Evolutionary conservation across 805 yeast genomes (phyloP).

Genomic region (Starmerella stigmatis): DNA sequence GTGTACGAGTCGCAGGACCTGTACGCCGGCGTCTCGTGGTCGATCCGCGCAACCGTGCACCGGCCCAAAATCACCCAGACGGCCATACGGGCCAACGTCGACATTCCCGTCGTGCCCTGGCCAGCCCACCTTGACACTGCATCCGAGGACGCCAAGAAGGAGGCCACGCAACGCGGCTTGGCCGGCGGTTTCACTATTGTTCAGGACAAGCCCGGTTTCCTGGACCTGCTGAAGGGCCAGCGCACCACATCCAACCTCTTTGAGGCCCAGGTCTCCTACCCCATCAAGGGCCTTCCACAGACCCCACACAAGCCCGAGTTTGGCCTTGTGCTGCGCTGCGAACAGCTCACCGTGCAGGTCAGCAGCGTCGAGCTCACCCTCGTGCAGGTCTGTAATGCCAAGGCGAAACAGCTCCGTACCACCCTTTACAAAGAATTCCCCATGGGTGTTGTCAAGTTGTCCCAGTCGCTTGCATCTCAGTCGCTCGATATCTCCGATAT

Average conservation of each 20-base stretch:
- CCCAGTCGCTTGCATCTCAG: background rate
- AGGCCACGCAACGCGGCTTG: background rate
- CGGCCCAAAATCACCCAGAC: background rate
- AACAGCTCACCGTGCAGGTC: background rate
- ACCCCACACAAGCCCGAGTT: background rate
- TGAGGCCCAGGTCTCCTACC: background rate
- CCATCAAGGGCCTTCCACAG: background rate
- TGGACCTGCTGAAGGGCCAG: background rate
- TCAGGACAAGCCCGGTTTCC: background rate
- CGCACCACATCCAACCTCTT: background rate
- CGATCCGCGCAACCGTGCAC: background rate
- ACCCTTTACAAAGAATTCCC: background rate
- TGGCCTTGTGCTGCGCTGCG: background rate
- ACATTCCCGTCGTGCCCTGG: background rate
- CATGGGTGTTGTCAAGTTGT: background rate
- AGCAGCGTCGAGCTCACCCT: background rate
- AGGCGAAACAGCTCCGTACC: background rate
- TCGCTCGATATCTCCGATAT: background rate
- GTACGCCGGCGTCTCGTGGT: conserved; percentile 3
- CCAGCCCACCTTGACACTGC: too few relatives aligned
- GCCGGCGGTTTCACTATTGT: conserved; percentile 1
- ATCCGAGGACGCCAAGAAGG: too few relatives aligned
- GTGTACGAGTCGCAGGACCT: background rate
- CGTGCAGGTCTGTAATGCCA: background rate
- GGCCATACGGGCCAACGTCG: background rate